Percentiles rank a stretch among this genome's conserved stretches.
These are phyloP conservation scores for Aurinia saxatilis DNA, from an alignment of 345 rosid genomes.

Conservation along the genomic window DNA sequence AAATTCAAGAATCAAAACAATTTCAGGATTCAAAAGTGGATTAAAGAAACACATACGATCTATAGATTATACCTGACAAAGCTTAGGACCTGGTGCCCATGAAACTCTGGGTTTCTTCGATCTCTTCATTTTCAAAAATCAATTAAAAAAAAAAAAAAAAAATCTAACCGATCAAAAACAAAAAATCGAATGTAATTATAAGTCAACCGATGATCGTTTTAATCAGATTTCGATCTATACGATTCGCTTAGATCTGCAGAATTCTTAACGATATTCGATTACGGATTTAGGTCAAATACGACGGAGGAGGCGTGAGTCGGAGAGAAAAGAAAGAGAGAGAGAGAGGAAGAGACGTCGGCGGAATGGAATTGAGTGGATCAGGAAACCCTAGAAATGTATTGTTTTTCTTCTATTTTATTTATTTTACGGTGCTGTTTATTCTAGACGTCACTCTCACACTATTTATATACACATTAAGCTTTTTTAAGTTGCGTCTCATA, in stretches of 20 bases:
- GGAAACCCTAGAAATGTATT: not conserved
- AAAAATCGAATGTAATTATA: not conserved
- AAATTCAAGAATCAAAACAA: not conserved
- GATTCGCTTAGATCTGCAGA: slow-evolving; percentile 13
- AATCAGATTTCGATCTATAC: slow-evolving; percentile 12
- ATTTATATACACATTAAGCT: too few species aligned
- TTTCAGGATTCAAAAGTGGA: not conserved
- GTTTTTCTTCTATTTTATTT: not conserved
- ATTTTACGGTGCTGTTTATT: not conserved
- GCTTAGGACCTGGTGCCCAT: slow-evolving; percentile 47
- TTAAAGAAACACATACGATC: not conserved
- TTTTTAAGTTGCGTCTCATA: too few species aligned
- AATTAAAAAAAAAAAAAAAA: too few species aligned
- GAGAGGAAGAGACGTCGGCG: slow-evolving; percentile 2
- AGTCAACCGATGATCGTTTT: not conserved
- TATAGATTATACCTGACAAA: slow-evolving; percentile 51
- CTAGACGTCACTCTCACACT: not conserved
- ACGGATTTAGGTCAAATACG: not conserved
- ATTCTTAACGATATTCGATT: not conserved
- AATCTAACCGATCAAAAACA: too few species aligned
- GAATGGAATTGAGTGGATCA: not conserved
- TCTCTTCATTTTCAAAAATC: slow-evolving; percentile 28
- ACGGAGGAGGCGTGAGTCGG: not conserved
- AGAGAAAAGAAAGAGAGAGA: not conserved
- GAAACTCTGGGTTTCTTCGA: slow-evolving; percentile 52